Base-by-base conservation (phyloP, 306 rosid species). In the Glycine tomentella region DNA sequence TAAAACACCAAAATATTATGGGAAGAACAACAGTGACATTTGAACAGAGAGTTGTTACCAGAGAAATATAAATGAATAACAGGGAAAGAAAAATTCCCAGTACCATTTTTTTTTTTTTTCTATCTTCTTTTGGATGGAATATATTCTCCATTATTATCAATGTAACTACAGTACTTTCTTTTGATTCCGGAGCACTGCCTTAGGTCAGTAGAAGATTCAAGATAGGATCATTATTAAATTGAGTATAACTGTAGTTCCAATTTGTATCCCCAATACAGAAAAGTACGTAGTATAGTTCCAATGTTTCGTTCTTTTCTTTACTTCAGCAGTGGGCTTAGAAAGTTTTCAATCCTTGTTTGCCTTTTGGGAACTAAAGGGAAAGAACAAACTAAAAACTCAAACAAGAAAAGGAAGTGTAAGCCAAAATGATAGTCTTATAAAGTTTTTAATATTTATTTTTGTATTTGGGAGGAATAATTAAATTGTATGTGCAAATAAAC, bases 101-200 rank as follows among this genome's bases (percentile, higher is more conserved):
- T 67, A 56, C n/a, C 45, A 11, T 56, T 66, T 69, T 65, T 38
- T n/a, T n/a, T n/a, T n/a, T n/a, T 53, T 52, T 12, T 61, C 62
- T 67, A 48, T n/a, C 72, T 68, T 68, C 46, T 46, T 66, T 67
- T 81, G 75, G 71, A 17, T 67, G 81, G 85, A 81, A 81, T 67
- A 81, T 75, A 81, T 81, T 81, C 81, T 74, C 64, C 36, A 78
- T 65, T 71, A 50, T 82, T 64, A 34, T 77, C 67, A 73, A 66
- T 64, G 87, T 78, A 46, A 69, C 80, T 56, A 65, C 83, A 78
- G 78, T 64, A 42, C 9, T 55, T 3, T 25, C 78, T 63, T 56
- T 65, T 48, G 65, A 78, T 78, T 55, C 70, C 40, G 6, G 55
- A 56, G 7, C 31, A 78, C 64, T 31, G 42, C 14, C 63, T 8